Conservation (phyloP, 2,329 filamentous ascomycete species). For the Aspergillus clavatus region DNA sequence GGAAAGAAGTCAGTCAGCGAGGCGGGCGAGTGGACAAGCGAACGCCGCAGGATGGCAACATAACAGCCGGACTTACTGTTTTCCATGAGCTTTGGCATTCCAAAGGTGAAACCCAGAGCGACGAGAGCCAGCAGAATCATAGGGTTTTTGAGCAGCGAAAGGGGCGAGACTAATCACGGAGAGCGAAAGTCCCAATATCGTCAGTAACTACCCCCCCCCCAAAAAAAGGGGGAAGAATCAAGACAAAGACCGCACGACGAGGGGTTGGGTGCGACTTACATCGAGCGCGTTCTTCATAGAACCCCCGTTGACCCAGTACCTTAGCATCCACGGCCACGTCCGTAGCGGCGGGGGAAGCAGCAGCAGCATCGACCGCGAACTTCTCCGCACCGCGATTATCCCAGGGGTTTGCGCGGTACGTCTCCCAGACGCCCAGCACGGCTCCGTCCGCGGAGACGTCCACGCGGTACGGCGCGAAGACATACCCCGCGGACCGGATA, state of each 20-base stretch:
- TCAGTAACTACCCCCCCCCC: neutral
- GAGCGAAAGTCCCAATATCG: constrained; percentile 7
- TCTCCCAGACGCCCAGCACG: constrained; percentile 69
- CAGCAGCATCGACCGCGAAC: constrained; percentile 30
- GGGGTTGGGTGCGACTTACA: no score
- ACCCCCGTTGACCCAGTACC: constrained; percentile 62
- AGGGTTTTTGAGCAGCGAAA: constrained; percentile 82
- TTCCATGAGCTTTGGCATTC: constrained; percentile 92
- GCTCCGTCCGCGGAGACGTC: constrained; percentile 52
- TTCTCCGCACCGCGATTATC: constrained; percentile 65
- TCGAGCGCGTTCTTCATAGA: constrained; percentile 68
- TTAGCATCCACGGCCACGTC: constrained; percentile 57
- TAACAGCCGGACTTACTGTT: no score
- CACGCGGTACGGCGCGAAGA: constrained; percentile 74
- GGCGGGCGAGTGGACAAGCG: neutral
- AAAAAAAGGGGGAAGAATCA: neutral
- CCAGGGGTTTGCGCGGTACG: constrained; percentile 86
- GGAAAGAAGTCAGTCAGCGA: neutral
- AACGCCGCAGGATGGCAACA: constrained; percentile 24
- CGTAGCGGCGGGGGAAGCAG: constrained; percentile 23
- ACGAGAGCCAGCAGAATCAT: constrained; percentile 93
- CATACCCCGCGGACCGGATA: constrained; percentile 67
- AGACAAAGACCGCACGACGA: no score
- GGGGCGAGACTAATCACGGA: constrained; percentile 78
- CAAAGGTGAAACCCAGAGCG: constrained; percentile 76